These are phyloP conservation scores for Pichia sp. DNA, from an alignment of 1,139 yeast genomes.

Conservation along the genomic window DNA sequence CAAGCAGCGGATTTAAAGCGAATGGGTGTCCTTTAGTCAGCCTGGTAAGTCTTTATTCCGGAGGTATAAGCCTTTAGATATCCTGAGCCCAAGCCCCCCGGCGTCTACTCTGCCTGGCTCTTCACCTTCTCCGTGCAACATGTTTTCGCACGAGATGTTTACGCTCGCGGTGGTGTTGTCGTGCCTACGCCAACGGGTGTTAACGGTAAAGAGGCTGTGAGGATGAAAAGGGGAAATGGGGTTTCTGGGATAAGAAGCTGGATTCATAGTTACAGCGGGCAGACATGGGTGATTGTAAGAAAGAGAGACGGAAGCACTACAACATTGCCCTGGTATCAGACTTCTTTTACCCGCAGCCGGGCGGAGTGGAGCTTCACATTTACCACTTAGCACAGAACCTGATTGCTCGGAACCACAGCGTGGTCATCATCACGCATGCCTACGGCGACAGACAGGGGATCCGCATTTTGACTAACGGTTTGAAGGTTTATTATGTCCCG, in stretches of 20 bases:
- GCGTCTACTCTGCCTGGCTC: background rate
- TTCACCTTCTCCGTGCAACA: background rate
- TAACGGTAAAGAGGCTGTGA: background rate
- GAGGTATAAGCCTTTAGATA: background rate
- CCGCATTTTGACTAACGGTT: conserved; percentile 78
- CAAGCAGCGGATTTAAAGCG: no score
- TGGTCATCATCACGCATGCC: conserved; percentile 84
- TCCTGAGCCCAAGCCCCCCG: no score
- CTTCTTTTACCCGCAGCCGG: conserved; percentile 97
- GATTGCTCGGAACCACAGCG: conserved; percentile 83
- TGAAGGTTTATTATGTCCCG: conserved; percentile 91
- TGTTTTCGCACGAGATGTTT: background rate
- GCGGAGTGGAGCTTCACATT: conserved; percentile 95
- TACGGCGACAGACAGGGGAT: conserved; percentile 81
- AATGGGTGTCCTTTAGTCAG: no score
- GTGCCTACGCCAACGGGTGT: background rate
- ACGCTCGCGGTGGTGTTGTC: background rate
- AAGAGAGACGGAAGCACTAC: conserved; percentile 5
- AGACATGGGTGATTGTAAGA: background rate
- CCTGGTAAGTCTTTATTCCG: no score
- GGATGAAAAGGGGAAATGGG: no score
- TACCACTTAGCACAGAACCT: conserved; percentile 79
- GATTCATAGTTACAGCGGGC: no score
- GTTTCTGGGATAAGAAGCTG: no score
- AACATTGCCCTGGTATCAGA: conserved; percentile 52